These are phyloP conservation scores for Termitomyces sp. DNA, from an alignment of 768 basidiomycete genomes.

Conservation along the genomic window DNA sequence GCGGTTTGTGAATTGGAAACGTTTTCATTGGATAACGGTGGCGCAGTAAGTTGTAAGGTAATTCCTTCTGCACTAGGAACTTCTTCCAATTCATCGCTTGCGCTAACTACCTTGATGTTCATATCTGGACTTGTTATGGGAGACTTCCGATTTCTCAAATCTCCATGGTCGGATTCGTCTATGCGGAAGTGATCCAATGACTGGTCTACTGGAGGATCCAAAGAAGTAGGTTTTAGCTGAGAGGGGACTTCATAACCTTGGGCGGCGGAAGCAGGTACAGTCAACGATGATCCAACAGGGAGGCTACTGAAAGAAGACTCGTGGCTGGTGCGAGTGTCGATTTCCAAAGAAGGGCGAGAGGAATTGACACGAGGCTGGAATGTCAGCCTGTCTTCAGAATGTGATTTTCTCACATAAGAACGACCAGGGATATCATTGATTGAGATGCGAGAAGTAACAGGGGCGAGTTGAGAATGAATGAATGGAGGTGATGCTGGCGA, in stretches of 20 bases:
- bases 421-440: conserved; percentile 35
- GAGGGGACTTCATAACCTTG: conserved; percentile 1
- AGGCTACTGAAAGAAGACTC: conserved; percentile 42
- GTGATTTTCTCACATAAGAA: conserved; percentile 32
- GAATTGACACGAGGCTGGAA: conserved; percentile 54
- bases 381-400: conserved; percentile 45
- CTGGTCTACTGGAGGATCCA: neutral
- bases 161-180: conserved; percentile 3
- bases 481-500: conserved; percentile 16
- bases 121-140: neutral
- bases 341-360: conserved; percentile 41
- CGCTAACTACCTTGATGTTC: conserved; percentile 7
- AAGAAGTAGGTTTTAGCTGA: neutral
- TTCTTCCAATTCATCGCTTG: conserved; percentile 7
- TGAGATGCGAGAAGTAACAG: conserved; percentile 24
- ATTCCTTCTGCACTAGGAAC: conserved; percentile 1
- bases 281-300: conserved; percentile 27
- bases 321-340: conserved; percentile 36
- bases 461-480: conserved; percentile 16
- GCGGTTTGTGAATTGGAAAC: neutral
- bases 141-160: neutral
- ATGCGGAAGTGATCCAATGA: conserved; percentile 3
- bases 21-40: conserved; percentile 7
- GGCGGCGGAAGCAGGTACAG: conserved; percentile 12
- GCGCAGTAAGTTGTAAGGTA: conserved; percentile 8